Evolutionary conservation across 768 basidiomycete genomes (phyloP), one percentile per base, ranked within the genome.

Genomic region (Termitomyces sp.): DNA sequence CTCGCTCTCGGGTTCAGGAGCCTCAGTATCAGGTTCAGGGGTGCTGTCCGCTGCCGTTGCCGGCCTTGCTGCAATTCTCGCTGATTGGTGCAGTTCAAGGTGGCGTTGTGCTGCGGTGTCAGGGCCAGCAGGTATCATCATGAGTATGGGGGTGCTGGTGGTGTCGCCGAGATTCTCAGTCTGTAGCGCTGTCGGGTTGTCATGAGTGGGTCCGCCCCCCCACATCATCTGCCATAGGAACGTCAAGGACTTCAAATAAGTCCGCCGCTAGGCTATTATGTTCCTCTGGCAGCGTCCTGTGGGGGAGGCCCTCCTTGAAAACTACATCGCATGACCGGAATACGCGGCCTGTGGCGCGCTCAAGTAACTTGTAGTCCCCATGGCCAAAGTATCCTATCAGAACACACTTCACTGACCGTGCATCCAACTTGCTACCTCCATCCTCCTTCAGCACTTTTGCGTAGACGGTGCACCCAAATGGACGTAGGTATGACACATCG

Each of bases 361-460:
- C 13, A 13, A 61, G 57, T 0, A 72, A 22, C 27, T 61, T 41
- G 6, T 41, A 41, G 39, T 41, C n/a, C 1, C n/a, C n/a, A 9
- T 9, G 9, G 5, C 39, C 8, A 20, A 41, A 41, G 8, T 41
- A 41, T 3, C n/a, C 39, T 0, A 41, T 4, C 4, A 41, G 7
- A 5, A 41, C 39, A 3, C 1, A 5, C 9, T 41, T 41, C 0
- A 41, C n/a, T 9, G 39, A 41, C 4, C 39, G 3, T 1, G 8
- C 18, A n/a, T 41, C n/a, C 0, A 41, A n/a, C 7, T 41, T 41
- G 18, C 39, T 41, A 1, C 39, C 8, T 2, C 39, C 7, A 7
- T 41, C 39, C n/a, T 41, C 39, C n/a, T 9, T 41, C 0, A 5
- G n/a, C 1, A 41, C 2, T 8, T n/a, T 20, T 8, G 8, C n/a